Conservation (phyloP, 164 flowering plant genomes). For the Macadamia tetraphylla region DNA sequence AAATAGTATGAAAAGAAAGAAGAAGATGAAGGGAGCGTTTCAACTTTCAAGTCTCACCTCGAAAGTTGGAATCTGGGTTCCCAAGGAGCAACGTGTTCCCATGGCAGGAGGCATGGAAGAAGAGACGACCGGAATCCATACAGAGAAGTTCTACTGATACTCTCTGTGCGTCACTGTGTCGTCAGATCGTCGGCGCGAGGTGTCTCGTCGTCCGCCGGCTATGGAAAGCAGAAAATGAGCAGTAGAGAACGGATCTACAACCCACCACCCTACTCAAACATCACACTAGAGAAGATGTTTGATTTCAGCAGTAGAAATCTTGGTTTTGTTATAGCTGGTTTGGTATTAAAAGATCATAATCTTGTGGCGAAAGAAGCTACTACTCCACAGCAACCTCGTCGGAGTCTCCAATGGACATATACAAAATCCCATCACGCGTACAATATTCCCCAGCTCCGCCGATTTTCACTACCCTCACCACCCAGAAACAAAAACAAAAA, state of each 20-base stretch:
- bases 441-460: constrained; percentile 21
- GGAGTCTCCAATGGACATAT: constrained; percentile 72
- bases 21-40: neutral
- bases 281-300: too few relatives aligned
- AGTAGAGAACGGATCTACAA: neutral
- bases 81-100: constrained; percentile 51
- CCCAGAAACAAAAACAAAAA: too few relatives aligned
- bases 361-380: constrained; percentile 96
- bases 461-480: neutral
- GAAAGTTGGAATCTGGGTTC: constrained; percentile 26
- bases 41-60: constrained; percentile 24
- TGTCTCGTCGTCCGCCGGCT: neutral
- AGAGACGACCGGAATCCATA: constrained; percentile 48
- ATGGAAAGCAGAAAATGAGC: neutral
- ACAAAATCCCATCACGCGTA: constrained; percentile 67
- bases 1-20: too few relatives aligned
- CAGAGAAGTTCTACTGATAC: too few relatives aligned
- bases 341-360: constrained; percentile 46
- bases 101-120: constrained; percentile 43
- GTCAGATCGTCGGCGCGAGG: constrained; percentile 10
- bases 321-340: too few relatives aligned
- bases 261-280: too few relatives aligned
- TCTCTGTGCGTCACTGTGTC: neutral
- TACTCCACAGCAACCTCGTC: constrained; percentile 71
- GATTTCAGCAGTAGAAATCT: too few relatives aligned